Evolutionary conservation across 2,329 filamentous ascomycete species (phyloP).

Genomic region (Aspergillus tanneri): DNA sequence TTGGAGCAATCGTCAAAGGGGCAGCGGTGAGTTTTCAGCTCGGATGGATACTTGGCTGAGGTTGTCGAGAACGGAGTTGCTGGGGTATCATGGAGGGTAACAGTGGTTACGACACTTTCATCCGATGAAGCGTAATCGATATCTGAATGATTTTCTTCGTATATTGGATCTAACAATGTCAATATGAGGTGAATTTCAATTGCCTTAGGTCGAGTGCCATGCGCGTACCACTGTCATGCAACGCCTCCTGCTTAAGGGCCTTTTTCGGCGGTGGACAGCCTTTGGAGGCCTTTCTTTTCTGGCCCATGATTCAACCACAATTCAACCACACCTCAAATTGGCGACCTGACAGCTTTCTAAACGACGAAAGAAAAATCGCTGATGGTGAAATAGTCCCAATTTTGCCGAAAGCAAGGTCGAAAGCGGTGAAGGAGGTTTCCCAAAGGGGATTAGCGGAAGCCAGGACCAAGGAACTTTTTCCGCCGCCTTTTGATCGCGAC

Average conservation of each 20-base stretch:
- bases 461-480: slow-evolving; percentile 35
- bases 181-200: slow-evolving; percentile 37
- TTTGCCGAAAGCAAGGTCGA: slow-evolving; percentile 27
- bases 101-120: slow-evolving; percentile 29
- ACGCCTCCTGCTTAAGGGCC: slow-evolving; percentile 28
- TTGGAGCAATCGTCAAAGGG: slow-evolving; percentile 72
- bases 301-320: slow-evolving; percentile 36
- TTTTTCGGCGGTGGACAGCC: slow-evolving; percentile 31
- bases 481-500: slow-evolving; percentile 32
- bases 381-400: slow-evolving; percentile 24
- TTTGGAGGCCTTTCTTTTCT: slow-evolving; percentile 37
- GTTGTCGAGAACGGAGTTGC: slow-evolving; percentile 53
- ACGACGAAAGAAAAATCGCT: slow-evolving; percentile 3
- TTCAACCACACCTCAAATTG: slow-evolving; percentile 3
- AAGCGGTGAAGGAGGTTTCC: slow-evolving; percentile 31
- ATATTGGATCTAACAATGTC: slow-evolving; percentile 35
- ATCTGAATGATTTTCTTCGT: slow-evolving; percentile 37
- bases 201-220: slow-evolving; percentile 2
- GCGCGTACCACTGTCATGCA: slow-evolving; percentile 32
- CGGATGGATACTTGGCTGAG: slow-evolving; percentile 57
- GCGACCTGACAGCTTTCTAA: neutral
- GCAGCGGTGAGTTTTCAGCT: slow-evolving; percentile 74
- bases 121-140: slow-evolving; percentile 32
- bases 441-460: slow-evolving; percentile 28
- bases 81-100: slow-evolving; percentile 47